phyloP scores from a whole-genome alignment of 768 basidiomycete species.

The Ramaria sp. region DNA sequence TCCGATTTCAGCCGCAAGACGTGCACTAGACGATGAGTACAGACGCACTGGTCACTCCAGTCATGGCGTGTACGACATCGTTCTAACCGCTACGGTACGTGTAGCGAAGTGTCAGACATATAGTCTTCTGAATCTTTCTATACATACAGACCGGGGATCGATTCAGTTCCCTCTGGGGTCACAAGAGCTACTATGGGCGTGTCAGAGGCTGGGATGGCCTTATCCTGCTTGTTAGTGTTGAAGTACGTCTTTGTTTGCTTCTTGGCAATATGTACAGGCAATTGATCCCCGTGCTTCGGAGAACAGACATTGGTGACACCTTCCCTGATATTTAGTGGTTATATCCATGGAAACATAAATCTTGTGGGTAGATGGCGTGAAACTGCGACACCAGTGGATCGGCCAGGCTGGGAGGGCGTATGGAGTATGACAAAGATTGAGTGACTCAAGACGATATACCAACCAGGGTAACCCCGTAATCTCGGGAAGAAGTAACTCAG shows the following conservation, averaged over 20 bases:
- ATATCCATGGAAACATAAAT: neutral
- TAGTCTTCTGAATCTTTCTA: neutral
- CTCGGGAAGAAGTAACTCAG: too few relatives aligned
- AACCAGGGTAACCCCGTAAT: neutral
- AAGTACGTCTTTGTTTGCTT: neutral
- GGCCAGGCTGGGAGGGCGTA: neutral
- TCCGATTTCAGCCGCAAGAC: conserved; percentile 23
- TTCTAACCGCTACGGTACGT: conserved; percentile 47
- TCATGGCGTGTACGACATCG: conserved; percentile 46
- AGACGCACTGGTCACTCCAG: conserved; percentile 19
- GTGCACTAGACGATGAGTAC: neutral
- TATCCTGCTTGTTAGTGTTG: conserved; percentile 25
- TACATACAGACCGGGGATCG: neutral
- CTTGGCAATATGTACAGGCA: neutral
- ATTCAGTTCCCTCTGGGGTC: too few relatives aligned
- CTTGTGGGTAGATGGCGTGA: neutral
- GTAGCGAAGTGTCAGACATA: neutral
- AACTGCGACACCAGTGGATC: neutral
- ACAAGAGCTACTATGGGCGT: conserved; percentile 30
- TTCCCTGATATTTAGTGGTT: neutral
- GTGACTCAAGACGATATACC: neutral
- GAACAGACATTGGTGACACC: neutral
- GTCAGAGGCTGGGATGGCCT: conserved; percentile 42
- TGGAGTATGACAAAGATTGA: neutral
- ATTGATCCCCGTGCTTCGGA: neutral